phyloP scores from a whole-genome alignment of 805 yeast genomes.

The Wickerhamomyces rabaulensis region DNA sequence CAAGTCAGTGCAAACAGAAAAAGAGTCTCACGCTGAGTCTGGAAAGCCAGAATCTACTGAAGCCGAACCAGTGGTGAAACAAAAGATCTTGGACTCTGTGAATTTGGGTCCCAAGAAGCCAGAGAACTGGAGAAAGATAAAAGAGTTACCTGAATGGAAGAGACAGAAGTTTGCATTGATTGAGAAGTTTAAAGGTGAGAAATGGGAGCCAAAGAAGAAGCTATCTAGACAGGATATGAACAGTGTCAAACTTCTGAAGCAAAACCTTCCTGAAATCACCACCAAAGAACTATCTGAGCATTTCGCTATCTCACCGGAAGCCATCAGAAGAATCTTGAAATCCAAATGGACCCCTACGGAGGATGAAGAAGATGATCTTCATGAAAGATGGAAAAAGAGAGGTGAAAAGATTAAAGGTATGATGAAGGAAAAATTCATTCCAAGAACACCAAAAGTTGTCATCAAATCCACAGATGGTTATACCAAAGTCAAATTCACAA shows the following conservation, averaged over 20 bases:
- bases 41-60: neutral
- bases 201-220: slow-evolving; percentile 65
- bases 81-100: slow-evolving; percentile 11
- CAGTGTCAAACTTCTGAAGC: slow-evolving; percentile 52
- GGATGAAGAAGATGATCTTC: slow-evolving; percentile 42
- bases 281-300: slow-evolving; percentile 54
- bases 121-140: slow-evolving; percentile 37
- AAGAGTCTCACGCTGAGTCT: neutral
- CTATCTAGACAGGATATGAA: slow-evolving; percentile 67
- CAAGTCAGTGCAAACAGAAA: neutral
- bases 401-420: slow-evolving; percentile 31
- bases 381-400: slow-evolving; percentile 49
- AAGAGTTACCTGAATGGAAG: slow-evolving; percentile 58
- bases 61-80: slow-evolving; percentile 1
- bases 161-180: slow-evolving; percentile 59
- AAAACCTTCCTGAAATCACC: slow-evolving; percentile 52
- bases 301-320: slow-evolving; percentile 75
- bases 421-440: slow-evolving; percentile 3
- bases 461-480: slow-evolving; percentile 9
- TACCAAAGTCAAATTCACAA: slow-evolving; percentile 4
- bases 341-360: slow-evolving; percentile 69
- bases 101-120: slow-evolving; percentile 33
- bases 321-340: slow-evolving; percentile 71
- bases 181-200: slow-evolving; percentile 51
- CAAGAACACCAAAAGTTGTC: slow-evolving; percentile 5